Evolutionary conservation across 352 stramenopile genomes (phyloP).

Genomic region (Phytophthora pistaciae): DNA sequence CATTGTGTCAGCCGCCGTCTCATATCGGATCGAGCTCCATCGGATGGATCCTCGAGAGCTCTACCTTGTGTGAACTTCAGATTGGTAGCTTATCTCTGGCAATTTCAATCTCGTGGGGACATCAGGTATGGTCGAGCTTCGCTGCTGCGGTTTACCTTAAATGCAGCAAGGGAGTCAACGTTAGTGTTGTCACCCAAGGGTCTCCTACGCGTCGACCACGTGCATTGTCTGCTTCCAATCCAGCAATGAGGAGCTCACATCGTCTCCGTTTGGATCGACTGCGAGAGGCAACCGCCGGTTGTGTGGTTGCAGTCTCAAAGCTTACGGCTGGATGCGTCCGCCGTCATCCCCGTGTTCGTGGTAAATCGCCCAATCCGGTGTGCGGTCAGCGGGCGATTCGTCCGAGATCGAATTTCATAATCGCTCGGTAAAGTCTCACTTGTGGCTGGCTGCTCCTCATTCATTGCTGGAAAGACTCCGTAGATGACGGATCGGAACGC

Average conservation of each 20-base stretch:
- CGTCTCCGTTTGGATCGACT: neutral
- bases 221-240: neutral
- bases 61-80: neutral
- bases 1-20: no score
- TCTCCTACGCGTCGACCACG: neutral
- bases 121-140: neutral
- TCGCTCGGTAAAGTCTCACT: constrained; percentile 1
- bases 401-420: constrained; percentile 18
- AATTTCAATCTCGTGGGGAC: neutral
- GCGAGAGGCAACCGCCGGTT: neutral
- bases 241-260: neutral
- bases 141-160: neutral
- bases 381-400: constrained; percentile 8
- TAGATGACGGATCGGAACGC: constrained; percentile 11
- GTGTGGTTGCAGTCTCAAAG: constrained; percentile 14
- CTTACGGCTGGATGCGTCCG: constrained; percentile 9
- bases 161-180: neutral
- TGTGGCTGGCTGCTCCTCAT: constrained; percentile 22
- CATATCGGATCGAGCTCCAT: neutral
- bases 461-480: constrained; percentile 30
- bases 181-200: neutral
- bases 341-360: constrained; percentile 5
- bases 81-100: neutral
- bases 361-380: neutral
- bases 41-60: no score